Percentiles rank a stretch among this genome's conserved stretches.
These are phyloP conservation scores for Candida glaebosa DNA, from an alignment of 805 yeast species.

Conservation along the genomic window DNA sequence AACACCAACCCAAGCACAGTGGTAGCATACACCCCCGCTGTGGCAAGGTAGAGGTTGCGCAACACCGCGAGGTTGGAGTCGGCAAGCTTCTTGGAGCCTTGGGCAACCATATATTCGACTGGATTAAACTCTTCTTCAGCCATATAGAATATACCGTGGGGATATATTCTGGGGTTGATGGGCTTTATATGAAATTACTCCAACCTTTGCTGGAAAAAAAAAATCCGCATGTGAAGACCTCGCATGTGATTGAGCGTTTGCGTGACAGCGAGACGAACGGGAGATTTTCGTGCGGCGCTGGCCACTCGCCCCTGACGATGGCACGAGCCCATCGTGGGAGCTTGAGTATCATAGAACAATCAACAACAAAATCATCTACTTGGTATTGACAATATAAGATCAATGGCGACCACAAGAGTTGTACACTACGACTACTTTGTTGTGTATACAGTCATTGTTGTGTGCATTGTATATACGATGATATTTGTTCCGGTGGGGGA, in stretches of 20 bases:
- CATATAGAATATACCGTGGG: neutral
- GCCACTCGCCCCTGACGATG: neutral
- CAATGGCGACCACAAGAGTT: no score
- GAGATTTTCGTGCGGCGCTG: slow-evolving; percentile 1
- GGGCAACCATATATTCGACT: slow-evolving; percentile 48
- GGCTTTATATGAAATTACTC: neutral
- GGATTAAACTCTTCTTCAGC: neutral
- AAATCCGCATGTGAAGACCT: neutral
- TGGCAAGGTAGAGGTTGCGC: slow-evolving; percentile 33
- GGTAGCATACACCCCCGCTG: slow-evolving; percentile 35
- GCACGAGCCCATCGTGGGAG: no score
- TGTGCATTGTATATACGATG: neutral
- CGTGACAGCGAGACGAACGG: neutral
- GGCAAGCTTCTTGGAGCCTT: slow-evolving; percentile 53
- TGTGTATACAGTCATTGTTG: no score
- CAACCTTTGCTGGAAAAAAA: neutral
- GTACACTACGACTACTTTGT: no score
- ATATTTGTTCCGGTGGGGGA: neutral
- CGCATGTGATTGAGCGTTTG: neutral
- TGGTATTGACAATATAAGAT: no score
- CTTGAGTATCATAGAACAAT: no score
- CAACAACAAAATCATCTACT: no score
- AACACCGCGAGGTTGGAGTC: slow-evolving; percentile 34
- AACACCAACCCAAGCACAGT: slow-evolving; percentile 37
- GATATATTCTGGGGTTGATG: neutral